A percentile compares a stretch with the other conserved stretches of the same genome.
Evolutionary conservation across 2,329 filamentous ascomycete species (phyloP).

Genomic region (Penicillium expansum): DNA sequence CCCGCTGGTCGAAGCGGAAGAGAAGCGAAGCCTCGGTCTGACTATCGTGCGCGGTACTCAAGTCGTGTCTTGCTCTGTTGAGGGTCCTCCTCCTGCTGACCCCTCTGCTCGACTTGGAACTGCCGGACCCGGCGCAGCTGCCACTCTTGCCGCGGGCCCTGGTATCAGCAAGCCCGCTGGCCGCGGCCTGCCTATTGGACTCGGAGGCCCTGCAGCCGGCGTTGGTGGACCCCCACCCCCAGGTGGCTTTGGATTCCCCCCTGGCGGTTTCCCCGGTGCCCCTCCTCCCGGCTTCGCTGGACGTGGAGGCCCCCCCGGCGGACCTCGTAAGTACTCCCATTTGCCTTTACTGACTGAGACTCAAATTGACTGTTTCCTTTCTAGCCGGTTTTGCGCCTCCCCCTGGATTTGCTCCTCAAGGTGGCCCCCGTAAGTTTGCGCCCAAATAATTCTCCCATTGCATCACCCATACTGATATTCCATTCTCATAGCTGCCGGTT

Average conservation of each 20-base stretch:
- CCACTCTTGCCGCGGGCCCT: slow-evolving; percentile 75
- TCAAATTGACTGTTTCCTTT: slow-evolving; percentile 17
- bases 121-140: slow-evolving; percentile 62
- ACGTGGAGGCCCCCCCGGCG: slow-evolving; percentile 50
- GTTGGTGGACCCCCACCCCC: slow-evolving; percentile 75
- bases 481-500: slow-evolving; percentile 47
- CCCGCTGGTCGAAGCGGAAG: slow-evolving; percentile 77
- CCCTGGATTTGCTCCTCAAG: slow-evolving; percentile 47
- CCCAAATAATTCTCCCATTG: slow-evolving; percentile 10
- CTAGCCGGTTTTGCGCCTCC: slow-evolving; percentile 49
- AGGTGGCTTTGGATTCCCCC: slow-evolving; percentile 52
- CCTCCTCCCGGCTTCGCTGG: slow-evolving; percentile 51
- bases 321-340: slow-evolving; percentile 50
- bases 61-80: slow-evolving; percentile 91
- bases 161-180: slow-evolving; percentile 90
- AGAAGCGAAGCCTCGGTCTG: slow-evolving; percentile 94
- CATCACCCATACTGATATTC: slow-evolving; percentile 33
- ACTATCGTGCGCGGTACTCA: slow-evolving; percentile 93
- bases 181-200: slow-evolving; percentile 74
- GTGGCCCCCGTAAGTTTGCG: slow-evolving; percentile 45
- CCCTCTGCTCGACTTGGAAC: slow-evolving; percentile 85
- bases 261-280: slow-evolving; percentile 54
- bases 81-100: slow-evolving; percentile 92
- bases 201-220: slow-evolving; percentile 85
- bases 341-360: background rate